Evolutionary conservation across 1,139 yeast genomes (phyloP).

Genomic region (Pichia norvegensis): DNA sequence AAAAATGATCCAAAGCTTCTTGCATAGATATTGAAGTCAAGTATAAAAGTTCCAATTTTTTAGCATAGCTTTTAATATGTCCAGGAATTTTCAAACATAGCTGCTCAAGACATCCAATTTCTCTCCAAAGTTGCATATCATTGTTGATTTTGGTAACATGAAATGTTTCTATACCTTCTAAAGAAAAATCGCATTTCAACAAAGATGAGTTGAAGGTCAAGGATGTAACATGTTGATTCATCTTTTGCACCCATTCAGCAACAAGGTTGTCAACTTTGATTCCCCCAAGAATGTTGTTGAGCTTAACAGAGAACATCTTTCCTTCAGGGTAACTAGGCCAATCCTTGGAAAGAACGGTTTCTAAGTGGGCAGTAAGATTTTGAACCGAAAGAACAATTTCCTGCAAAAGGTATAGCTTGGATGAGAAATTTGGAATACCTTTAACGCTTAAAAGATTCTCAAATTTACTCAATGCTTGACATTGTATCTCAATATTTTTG

Average conservation of each 20-base stretch:
- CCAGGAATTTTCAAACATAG: constrained; percentile 59
- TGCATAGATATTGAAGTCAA: constrained; percentile 52
- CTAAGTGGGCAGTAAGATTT: constrained; percentile 36
- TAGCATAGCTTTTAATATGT: constrained; percentile 35
- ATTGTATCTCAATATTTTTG: constrained; percentile 33
- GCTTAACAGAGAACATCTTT: constrained; percentile 47
- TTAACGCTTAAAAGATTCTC: constrained; percentile 31
- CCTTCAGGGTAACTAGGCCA: constrained; percentile 79
- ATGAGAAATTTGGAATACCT: constrained; percentile 42
- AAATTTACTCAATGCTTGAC: constrained; percentile 31
- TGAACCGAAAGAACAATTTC: constrained; percentile 41
- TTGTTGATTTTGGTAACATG: constrained; percentile 46
- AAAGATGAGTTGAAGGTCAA: constrained; percentile 33
- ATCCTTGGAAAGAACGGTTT: constrained; percentile 54
- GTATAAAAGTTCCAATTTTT: constrained; percentile 41
- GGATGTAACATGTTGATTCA: constrained; percentile 14
- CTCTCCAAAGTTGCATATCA: constrained; percentile 40
- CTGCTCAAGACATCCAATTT: constrained; percentile 44
- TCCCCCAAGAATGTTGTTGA: constrained; percentile 37
- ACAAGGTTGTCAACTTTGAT: constrained; percentile 39
- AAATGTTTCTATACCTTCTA: constrained; percentile 15
- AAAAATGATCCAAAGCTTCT: constrained; percentile 40
- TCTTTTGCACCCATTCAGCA: constrained; percentile 41
- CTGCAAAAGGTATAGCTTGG: constrained; percentile 42
- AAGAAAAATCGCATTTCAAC: constrained; percentile 24